Percentiles rank a stretch among this genome's conserved stretches.
phyloP scores from a whole-genome alignment of 225 moss, liverwort and hornwort genomes.

The Physcomitrium patens region DNA sequence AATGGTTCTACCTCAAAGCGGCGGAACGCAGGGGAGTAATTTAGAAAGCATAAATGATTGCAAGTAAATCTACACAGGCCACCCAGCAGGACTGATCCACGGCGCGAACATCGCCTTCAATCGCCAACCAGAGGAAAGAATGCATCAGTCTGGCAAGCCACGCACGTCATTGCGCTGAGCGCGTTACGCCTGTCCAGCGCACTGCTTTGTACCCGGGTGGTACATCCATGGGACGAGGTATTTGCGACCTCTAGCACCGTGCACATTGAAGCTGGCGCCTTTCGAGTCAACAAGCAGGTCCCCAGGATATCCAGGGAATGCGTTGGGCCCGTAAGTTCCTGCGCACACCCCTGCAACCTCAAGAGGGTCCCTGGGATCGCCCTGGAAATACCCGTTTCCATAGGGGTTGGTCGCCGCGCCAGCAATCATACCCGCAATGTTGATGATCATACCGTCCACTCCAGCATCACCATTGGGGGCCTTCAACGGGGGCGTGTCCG shows the following conservation, averaged over 20 bases:
- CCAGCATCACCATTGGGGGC: slow-evolving; percentile 52
- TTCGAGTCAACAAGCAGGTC: slow-evolving; percentile 42
- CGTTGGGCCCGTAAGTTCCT: slow-evolving; percentile 34
- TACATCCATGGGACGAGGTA: slow-evolving; percentile 51
- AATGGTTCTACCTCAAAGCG: neutral
- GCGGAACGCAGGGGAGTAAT: slow-evolving; percentile 3
- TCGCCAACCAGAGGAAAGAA: neutral
- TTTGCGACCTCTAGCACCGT: slow-evolving; percentile 37
- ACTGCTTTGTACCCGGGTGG: slow-evolving; percentile 37
- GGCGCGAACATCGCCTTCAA: neutral
- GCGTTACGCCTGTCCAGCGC: slow-evolving; percentile 38
- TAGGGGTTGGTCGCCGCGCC: slow-evolving; percentile 55
- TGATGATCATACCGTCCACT: slow-evolving; percentile 58
- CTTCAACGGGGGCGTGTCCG: slow-evolving; percentile 37
- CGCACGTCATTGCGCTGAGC: neutral
- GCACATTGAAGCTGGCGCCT: slow-evolving; percentile 52
- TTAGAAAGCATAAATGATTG: slow-evolving; percentile 2
- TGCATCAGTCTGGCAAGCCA: neutral
- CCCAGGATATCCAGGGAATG: slow-evolving; percentile 49
- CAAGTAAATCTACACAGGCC: slow-evolving; percentile 25
- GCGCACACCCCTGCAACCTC: slow-evolving; percentile 48
- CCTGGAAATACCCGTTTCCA: slow-evolving; percentile 49
- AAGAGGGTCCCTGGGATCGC: slow-evolving; percentile 33
- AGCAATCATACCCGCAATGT: slow-evolving; percentile 39
- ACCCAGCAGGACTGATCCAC: slow-evolving; percentile 11